Evolutionary conservation across 2,329 filamentous ascomycete species (phyloP).

Genomic region (Aureobasidium leucospermi): DNA sequence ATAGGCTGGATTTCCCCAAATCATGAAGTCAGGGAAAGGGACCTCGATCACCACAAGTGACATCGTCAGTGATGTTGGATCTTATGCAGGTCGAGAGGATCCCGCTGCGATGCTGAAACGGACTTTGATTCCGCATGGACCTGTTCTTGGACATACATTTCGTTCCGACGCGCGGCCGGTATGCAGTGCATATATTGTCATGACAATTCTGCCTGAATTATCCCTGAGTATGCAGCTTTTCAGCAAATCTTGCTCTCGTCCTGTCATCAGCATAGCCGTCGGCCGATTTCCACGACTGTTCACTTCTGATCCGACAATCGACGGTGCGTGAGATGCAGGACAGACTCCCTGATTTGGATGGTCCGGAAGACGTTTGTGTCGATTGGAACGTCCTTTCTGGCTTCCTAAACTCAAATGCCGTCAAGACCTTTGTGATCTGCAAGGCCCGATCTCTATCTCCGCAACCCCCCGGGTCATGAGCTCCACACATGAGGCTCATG

Average conservation of each 20-base stretch:
- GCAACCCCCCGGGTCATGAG: background rate
- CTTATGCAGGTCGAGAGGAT: too few relatives aligned
- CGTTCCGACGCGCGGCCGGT: background rate
- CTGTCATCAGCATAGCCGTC: background rate
- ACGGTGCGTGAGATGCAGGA: background rate
- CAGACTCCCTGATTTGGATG: background rate
- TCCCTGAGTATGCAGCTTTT: background rate
- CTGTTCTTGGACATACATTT: background rate
- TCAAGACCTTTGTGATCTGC: background rate
- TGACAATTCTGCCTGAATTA: background rate
- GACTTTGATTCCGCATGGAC: background rate
- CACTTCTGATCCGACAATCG: background rate
- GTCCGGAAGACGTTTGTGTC: background rate
- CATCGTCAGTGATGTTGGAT: background rate
- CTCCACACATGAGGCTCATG: constrained; percentile 9
- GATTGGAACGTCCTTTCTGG: background rate
- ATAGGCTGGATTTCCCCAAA: background rate
- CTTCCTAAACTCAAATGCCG: background rate
- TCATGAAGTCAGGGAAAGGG: background rate
- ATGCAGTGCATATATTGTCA: background rate
- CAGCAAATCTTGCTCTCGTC: background rate
- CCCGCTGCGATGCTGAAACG: background rate
- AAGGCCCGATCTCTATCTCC: background rate
- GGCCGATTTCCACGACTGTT: background rate
- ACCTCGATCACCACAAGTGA: background rate